These are phyloP conservation scores for Podaxis sp. DNA, from an alignment of 768 basidiomycete species.

Conservation along the genomic window DNA sequence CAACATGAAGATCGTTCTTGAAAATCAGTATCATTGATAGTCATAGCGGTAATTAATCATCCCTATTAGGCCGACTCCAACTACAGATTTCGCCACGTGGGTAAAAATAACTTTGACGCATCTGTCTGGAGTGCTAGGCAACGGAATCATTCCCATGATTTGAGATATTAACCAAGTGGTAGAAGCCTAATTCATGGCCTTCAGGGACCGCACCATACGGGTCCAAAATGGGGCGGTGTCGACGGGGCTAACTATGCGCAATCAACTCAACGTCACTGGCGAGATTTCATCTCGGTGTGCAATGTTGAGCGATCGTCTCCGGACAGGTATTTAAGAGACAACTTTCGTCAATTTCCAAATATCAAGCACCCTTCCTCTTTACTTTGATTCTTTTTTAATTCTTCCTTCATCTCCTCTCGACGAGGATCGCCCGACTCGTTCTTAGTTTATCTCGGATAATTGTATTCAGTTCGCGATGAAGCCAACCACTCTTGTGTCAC, in stretches of 20 bases:
- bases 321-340: background rate
- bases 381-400: background rate
- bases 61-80: too few species aligned
- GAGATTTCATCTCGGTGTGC: background rate
- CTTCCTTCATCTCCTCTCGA: slow-evolving; percentile 13
- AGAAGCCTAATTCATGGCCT: too few species aligned
- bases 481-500: background rate
- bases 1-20: too few species aligned
- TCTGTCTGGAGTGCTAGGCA: too few species aligned
- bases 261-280: background rate
- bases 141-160: too few species aligned
- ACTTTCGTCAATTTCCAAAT: too few species aligned
- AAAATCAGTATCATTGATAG: too few species aligned
- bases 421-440: slow-evolving; percentile 4
- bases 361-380: background rate
- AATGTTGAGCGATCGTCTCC: background rate
- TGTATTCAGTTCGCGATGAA: background rate
- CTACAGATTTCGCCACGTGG: too few species aligned
- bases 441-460: background rate
- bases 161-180: too few species aligned
- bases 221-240: background rate
- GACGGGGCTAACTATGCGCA: background rate
- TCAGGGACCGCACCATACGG: too few species aligned
- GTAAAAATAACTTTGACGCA: too few species aligned
- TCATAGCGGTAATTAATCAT: too few species aligned